A percentile compares a stretch with the other conserved stretches of the same genome.
These are phyloP conservation scores for Trebouxia sp. DNA, from an alignment of 139 green algal genomes.

Conservation along the genomic window DNA sequence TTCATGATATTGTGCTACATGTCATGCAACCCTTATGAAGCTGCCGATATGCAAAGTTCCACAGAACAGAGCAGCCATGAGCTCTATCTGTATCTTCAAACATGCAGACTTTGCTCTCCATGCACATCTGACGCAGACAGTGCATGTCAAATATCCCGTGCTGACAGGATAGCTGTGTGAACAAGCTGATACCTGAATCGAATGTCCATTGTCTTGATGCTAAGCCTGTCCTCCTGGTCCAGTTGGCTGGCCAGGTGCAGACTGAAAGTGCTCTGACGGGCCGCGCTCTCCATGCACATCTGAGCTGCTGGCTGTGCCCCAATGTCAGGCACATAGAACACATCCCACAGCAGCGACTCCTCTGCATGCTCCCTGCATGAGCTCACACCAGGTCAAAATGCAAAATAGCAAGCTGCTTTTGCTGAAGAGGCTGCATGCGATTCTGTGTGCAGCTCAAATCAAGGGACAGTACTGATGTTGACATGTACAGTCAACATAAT, in stretches of 20 bases:
- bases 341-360: conserved; percentile 24
- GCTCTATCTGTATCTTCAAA: too few species aligned
- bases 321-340: conserved; percentile 19
- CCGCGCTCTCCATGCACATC: conserved; percentile 20
- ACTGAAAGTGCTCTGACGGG: neutral
- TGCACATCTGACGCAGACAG: too few species aligned
- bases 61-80: too few species aligned
- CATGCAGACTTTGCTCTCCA: too few species aligned
- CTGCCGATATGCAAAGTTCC: too few species aligned
- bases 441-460: neutral
- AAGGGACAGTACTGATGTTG: too few species aligned
- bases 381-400: too few species aligned
- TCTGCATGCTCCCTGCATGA: neutral
- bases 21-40: neutral
- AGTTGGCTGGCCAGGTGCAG: conserved; percentile 17
- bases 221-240: neutral
- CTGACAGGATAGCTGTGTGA: too few species aligned
- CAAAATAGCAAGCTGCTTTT: too few species aligned
- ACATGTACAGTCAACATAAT: too few species aligned
- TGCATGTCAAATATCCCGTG: too few species aligned
- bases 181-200: conserved; percentile 10
- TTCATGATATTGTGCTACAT: neutral
- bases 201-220: conserved; percentile 9
- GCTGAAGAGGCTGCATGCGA: too few species aligned
- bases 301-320: neutral